These are phyloP conservation scores for Kwoniella heveanensis DNA, from an alignment of 768 basidiomycete species.

Conservation along the genomic window DNA sequence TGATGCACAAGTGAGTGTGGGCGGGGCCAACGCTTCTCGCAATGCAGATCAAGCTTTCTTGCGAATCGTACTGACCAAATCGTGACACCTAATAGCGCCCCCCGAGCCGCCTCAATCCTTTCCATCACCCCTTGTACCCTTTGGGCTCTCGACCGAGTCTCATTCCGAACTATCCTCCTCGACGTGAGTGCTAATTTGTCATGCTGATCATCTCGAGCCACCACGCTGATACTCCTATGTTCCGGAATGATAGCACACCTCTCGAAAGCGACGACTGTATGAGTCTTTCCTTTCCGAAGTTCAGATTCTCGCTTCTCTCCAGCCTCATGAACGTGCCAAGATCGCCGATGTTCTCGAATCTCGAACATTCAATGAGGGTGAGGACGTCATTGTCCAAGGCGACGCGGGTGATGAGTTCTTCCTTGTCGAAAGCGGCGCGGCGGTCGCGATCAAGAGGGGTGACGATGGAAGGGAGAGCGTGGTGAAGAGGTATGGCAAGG, in stretches of 20 bases:
- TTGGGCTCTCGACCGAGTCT: slow-evolving; percentile 96
- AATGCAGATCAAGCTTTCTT: too few species aligned
- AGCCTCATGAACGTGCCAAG: slow-evolving; percentile 88
- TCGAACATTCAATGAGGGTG: slow-evolving; percentile 75
- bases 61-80: slow-evolving; percentile 2
- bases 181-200: slow-evolving; percentile 60
- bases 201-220: too few species aligned
- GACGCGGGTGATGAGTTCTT: slow-evolving; percentile 97
- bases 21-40: too few species aligned
- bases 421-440: slow-evolving; percentile 93
- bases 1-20: slow-evolving; percentile 79
- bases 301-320: slow-evolving; percentile 79
- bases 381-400: slow-evolving; percentile 85
- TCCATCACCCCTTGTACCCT: slow-evolving; percentile 74
- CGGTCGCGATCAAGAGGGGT: slow-evolving; percentile 73
- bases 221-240: slow-evolving; percentile 5
- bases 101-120: slow-evolving; percentile 89
- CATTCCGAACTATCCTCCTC: slow-evolving; percentile 95
- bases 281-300: slow-evolving; percentile 94
- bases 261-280: slow-evolving; percentile 89
- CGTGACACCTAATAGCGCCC: slow-evolving; percentile 62
- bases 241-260: slow-evolving; percentile 62
- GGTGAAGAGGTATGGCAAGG: slow-evolving; percentile 77
- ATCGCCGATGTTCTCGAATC: slow-evolving; percentile 94
- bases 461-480: slow-evolving; percentile 62